Conservation (phyloP, 2,329 filamentous ascomycete species). For the Talaromyces islandicus region DNA sequence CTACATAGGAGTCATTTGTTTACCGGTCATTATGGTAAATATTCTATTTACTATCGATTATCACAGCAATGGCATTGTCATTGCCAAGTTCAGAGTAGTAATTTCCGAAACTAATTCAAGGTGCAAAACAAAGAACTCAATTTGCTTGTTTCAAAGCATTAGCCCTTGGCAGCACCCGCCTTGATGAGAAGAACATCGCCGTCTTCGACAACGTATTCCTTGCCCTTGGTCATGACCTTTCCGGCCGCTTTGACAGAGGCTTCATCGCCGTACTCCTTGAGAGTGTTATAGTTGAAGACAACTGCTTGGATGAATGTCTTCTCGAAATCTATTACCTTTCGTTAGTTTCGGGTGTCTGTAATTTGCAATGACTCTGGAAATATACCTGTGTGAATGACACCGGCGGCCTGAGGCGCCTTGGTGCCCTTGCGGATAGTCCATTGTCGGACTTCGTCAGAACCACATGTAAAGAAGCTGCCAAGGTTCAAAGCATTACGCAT, state of each 20-base stretch:
- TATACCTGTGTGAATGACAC: conserved; percentile 79
- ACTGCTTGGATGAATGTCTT: conserved; percentile 98
- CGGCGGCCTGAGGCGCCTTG: conserved; percentile 95
- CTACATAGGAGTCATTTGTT: neutral
- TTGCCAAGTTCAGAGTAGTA: neutral
- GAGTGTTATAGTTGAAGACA: conserved; percentile 77
- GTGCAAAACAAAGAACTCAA: neutral
- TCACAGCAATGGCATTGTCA: neutral
- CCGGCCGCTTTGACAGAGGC: conserved; percentile 83
- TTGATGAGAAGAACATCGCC: conserved; percentile 76
- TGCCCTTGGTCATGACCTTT: conserved; percentile 97
- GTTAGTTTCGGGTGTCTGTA: neutral
- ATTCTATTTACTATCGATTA: conserved; percentile 5
- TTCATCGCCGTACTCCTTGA: conserved; percentile 88
- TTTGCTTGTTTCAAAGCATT: conserved; percentile 12
- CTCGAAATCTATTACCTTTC: conserved; percentile 65
- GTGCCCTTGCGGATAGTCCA: conserved; percentile 96
- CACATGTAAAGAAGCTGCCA: conserved; percentile 94
- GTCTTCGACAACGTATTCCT: conserved; percentile 68
- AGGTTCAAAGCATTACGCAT: conserved; percentile 92
- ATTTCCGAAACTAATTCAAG: neutral
- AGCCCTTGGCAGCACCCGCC: conserved; percentile 46
- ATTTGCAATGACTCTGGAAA: neutral
- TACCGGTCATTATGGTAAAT: neutral
- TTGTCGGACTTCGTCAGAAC: conserved; percentile 91